phyloP scores from a whole-genome alignment of 2,329 filamentous ascomycete species.

The Neofusicoccum sp. region DNA sequence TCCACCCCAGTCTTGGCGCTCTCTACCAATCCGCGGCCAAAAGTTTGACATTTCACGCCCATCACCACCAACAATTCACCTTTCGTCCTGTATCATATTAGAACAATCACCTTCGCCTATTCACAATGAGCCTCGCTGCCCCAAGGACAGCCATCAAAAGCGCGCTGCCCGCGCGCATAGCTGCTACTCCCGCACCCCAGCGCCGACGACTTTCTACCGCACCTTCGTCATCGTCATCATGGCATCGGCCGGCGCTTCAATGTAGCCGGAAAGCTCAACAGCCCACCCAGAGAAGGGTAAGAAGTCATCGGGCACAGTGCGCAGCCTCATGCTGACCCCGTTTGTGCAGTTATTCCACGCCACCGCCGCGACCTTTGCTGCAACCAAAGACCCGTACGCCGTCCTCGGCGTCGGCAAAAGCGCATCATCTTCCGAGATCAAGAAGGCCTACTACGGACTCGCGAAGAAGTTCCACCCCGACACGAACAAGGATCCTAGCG shows the following conservation, averaged over 20 bases:
- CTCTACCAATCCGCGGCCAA: neutral
- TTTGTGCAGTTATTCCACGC: conserved; percentile 39
- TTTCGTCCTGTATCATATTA: neutral
- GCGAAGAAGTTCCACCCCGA: conserved; percentile 98
- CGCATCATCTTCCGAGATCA: conserved; percentile 86
- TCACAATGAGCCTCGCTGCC: conserved; percentile 39
- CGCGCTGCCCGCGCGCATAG: conserved; percentile 29
- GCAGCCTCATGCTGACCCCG: neutral
- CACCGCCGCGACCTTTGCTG: conserved; percentile 59
- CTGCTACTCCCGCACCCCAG: conserved; percentile 31
- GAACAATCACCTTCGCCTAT: neutral
- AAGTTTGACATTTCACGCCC: neutral
- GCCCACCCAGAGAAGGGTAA: conserved; percentile 36
- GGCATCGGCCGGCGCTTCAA: conserved; percentile 2
- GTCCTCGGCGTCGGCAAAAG: conserved; percentile 80
- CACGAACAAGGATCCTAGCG: conserved; percentile 91
- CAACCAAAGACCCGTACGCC: conserved; percentile 75
- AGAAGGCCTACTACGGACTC: conserved; percentile 96
- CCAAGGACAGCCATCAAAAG: conserved; percentile 27
- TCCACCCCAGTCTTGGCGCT: neutral
- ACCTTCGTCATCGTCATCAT: conserved; percentile 14
- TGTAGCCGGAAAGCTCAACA: conserved; percentile 22
- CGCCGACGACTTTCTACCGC: conserved; percentile 10
- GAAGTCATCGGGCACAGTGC: neutral
- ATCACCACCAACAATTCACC: neutral